These are phyloP conservation scores for Filobasidium uniguttulatum DNA, from an alignment of 1,284 basidiomycete genomes.

Conservation along the genomic window DNA sequence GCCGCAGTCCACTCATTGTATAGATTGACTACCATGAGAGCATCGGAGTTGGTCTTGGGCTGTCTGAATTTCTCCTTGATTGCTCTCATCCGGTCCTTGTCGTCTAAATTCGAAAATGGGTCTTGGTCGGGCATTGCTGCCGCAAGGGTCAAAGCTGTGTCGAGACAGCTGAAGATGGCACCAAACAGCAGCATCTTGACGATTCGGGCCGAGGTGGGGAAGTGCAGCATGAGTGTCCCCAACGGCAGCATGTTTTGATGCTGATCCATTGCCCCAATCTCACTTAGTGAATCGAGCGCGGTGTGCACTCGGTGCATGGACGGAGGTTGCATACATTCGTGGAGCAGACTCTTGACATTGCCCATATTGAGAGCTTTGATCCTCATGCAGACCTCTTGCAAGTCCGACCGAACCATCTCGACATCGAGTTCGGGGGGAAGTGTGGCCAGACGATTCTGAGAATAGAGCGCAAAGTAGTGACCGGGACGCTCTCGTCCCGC, in stretches of 20 bases:
- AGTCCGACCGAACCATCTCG: constrained; percentile 89
- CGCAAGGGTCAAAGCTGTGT: constrained; percentile 72
- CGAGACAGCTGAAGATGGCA: constrained; percentile 78
- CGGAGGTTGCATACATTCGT: constrained; percentile 81
- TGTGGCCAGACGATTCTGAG: constrained; percentile 48
- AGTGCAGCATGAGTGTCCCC: constrained; percentile 72
- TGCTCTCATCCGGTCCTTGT: no score
- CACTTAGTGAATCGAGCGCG: constrained; percentile 66
- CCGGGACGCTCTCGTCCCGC: constrained; percentile 85
- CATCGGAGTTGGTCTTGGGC: no score
- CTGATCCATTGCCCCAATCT: constrained; percentile 76
- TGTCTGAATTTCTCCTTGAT: no score
- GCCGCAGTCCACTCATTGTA: no score
- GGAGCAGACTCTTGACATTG: constrained; percentile 74
- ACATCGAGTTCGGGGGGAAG: constrained; percentile 77
- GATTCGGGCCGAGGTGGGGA: constrained; percentile 81
- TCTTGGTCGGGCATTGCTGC: no score
- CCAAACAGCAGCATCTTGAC: constrained; percentile 82
- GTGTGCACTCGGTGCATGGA: constrained; percentile 59
- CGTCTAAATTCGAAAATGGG: no score
- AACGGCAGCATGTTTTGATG: constrained; percentile 68
- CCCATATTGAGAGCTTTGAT: constrained; percentile 88
- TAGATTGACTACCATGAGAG: no score
- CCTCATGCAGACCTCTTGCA: constrained; percentile 89
- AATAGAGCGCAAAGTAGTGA: constrained; percentile 79